Base-by-base conservation (phyloP, 257 asterid genomes). In the Solanum boliviense region DNA sequence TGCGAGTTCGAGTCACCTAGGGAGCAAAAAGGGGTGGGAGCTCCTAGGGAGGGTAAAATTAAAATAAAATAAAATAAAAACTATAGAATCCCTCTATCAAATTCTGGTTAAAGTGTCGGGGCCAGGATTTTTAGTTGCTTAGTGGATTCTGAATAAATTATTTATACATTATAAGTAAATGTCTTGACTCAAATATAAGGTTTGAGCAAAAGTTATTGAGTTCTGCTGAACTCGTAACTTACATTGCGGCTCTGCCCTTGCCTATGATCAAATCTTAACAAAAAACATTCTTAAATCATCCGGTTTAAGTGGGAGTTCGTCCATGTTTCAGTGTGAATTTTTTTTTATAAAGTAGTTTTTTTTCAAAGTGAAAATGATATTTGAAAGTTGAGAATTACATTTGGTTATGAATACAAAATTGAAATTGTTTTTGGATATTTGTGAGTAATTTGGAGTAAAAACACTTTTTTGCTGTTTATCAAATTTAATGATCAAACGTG, bases 381-480 rank as follows among this genome's bases (percentile, higher is more conserved):
- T 58, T 20, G 25, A 58, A 58, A 20, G 1, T 58, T 7, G 5
- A 5, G 0, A 58, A 3, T 20, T 58, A 2, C n/a, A 0, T 58
- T 58, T 1, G 12, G 4, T 0, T 58, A 58, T 7, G 25, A 58
- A 7, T 58, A 7, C 5, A 3, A 3, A 58, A 58, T 58, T 58
- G 11, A 7, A 58, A 2, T 58, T 58, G 27, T 58, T 58, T 58
- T 21, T 20, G 25, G 25, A 58, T 58, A 58, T 7, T 58, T 20
- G 0, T 7, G 2, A 58, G 5, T 58, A 58, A 1, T 58, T 58
- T 20, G 11, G 25, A 58, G 0, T 1, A 12, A 20, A 20, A 58
- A 20, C 5, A 1, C 25, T 2, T 1, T 20, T 58, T 18, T 20
- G 5, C 0, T 58, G 11, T 58, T 58, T 58, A 1, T 0, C 25